Conservation (phyloP, 2,329 filamentous ascomycete genomes). For the Colletotrichum cordylinicola region DNA sequence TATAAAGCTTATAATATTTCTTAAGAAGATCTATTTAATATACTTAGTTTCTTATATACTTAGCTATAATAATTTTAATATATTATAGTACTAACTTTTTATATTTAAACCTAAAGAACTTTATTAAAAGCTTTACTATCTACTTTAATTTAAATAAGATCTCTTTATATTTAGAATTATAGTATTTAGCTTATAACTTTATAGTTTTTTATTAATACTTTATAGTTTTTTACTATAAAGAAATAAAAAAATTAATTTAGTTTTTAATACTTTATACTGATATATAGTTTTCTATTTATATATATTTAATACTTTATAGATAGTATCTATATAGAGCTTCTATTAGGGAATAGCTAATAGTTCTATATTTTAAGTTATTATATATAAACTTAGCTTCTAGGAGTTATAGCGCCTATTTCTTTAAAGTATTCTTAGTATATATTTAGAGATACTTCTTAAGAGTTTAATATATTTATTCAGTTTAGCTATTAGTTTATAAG, state of each 20-base stretch:
- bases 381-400: conserved; percentile 5
- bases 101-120: too few species aligned
- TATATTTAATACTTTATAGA: not conserved
- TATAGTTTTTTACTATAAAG: not conserved
- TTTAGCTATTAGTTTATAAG: not conserved
- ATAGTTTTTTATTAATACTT: not conserved
- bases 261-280: not conserved
- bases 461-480: not conserved
- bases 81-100: too few species aligned
- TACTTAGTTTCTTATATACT: too few species aligned
- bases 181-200: not conserved
- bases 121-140: too few species aligned
- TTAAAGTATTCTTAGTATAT: too few species aligned
- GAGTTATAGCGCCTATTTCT: not conserved
- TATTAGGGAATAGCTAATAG: not conserved
- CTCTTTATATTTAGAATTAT: not conserved
- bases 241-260: not conserved
- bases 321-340: not conserved
- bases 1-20: too few species aligned
- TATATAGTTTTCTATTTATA: not conserved
- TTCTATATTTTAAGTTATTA: too few species aligned
- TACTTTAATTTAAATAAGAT: not conserved
- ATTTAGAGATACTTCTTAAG: not conserved
- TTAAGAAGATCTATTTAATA: too few species aligned
- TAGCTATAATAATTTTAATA: too few species aligned